phyloP scores from a whole-genome alignment of 768 basidiomycete species.

The Atractiella rhizophila region DNA sequence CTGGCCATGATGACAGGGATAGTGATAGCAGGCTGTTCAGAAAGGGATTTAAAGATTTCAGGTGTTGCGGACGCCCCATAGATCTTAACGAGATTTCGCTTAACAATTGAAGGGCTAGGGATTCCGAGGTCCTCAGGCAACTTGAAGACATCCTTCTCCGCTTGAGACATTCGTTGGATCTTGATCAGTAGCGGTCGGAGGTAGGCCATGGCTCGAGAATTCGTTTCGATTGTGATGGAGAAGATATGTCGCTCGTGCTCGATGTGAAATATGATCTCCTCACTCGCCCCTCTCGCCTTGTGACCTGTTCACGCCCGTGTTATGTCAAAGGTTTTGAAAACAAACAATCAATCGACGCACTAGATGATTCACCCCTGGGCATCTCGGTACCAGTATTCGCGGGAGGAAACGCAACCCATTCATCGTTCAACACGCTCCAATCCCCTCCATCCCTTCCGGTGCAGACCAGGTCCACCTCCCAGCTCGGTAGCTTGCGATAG shows the following conservation, averaged over 20 bases:
- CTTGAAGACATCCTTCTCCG: constrained; percentile 54
- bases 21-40: constrained; percentile 68
- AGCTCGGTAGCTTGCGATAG: constrained; percentile 68
- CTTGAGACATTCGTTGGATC: constrained; percentile 62
- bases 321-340: constrained; percentile 3
- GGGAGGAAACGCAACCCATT: constrained; percentile 92
- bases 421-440: constrained; percentile 84
- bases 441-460: constrained; percentile 83
- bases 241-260: constrained; percentile 99
- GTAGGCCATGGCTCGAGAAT: constrained; percentile 62
- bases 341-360: not conserved
- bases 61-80: constrained; percentile 33
- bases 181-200: constrained; percentile 64
- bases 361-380: constrained; percentile 52
- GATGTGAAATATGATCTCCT: constrained; percentile 82
- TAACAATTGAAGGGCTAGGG: constrained; percentile 55
- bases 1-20: constrained; percentile 74
- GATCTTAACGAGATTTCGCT: constrained; percentile 73
- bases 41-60: constrained; percentile 60
- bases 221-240: constrained; percentile 74
- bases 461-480: constrained; percentile 66
- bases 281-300: constrained; percentile 93
- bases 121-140: constrained; percentile 69
- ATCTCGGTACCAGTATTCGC: too few relatives aligned
- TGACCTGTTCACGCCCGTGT: constrained; percentile 41